These are phyloP conservation scores for Salix exigua DNA, from an alignment of 345 rosid species.

Conservation along the genomic window DNA sequence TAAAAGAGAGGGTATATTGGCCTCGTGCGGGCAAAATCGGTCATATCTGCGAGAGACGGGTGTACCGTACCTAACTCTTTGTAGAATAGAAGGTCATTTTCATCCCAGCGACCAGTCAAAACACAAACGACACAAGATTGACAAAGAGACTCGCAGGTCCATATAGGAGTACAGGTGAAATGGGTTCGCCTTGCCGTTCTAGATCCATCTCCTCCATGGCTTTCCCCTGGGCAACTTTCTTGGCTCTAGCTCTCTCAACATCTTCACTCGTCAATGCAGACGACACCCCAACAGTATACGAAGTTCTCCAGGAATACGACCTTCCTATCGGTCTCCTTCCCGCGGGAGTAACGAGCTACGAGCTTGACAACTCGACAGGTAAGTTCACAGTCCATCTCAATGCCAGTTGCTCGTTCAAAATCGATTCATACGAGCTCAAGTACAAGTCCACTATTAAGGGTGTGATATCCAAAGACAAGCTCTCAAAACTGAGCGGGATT, in stretches of 20 bases:
- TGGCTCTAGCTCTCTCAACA: slow-evolving; percentile 2
- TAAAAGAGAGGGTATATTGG: too few relatives aligned
- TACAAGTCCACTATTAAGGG: slow-evolving; percentile 41
- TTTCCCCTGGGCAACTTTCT: neutral
- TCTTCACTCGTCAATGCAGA: neutral
- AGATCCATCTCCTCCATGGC: slow-evolving; percentile 16
- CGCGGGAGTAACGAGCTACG: slow-evolving; percentile 32
- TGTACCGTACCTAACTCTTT: too few relatives aligned
- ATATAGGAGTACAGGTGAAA: neutral
- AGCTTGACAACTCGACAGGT: slow-evolving; percentile 38
- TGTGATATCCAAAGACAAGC: slow-evolving; percentile 29
- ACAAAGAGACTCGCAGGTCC: too few relatives aligned
- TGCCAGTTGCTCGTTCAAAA: slow-evolving; percentile 31
- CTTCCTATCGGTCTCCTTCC: slow-evolving; percentile 70
- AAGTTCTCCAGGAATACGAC: slow-evolving; percentile 40
- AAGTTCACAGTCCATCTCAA: slow-evolving; percentile 32
- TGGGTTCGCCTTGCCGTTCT: neutral
- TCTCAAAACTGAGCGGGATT: slow-evolving; percentile 38
- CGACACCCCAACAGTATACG: slow-evolving; percentile 37
- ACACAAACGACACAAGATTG: too few relatives aligned
- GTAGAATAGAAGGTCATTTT: too few relatives aligned
- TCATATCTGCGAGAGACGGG: too few relatives aligned
- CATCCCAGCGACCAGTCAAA: too few relatives aligned
- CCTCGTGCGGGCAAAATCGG: too few relatives aligned
- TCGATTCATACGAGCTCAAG: slow-evolving; percentile 45